Conservation (phyloP, 768 basidiomycete species). For the Tricholoma flavovirens region DNA sequence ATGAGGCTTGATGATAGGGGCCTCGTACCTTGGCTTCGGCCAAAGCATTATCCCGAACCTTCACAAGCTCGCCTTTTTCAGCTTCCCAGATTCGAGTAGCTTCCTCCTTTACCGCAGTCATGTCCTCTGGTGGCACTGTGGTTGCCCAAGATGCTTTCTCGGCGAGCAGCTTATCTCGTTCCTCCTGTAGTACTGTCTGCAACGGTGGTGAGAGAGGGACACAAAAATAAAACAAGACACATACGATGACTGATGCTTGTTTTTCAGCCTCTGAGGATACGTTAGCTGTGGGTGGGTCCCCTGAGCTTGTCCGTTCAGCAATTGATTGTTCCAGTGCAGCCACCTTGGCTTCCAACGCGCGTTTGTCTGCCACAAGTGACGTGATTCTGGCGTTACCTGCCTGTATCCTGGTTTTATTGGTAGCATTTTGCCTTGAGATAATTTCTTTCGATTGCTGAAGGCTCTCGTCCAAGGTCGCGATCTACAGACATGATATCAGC, state of each 20-base stretch:
- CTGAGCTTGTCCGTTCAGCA: slow-evolving; percentile 22
- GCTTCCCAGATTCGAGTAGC: slow-evolving; percentile 43
- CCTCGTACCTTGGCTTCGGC: slow-evolving; percentile 48
- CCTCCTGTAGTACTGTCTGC: slow-evolving; percentile 48
- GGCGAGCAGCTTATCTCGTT: slow-evolving; percentile 56
- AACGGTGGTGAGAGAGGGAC: slow-evolving; percentile 3
- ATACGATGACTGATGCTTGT: slow-evolving; percentile 33
- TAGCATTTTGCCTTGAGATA: slow-evolving; percentile 21
- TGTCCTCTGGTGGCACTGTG: slow-evolving; percentile 23
- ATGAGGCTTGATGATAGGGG: background rate
- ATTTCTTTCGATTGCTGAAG: slow-evolving; percentile 33
- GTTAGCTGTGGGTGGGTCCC: slow-evolving; percentile 12
- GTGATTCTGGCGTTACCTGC: slow-evolving; percentile 32
- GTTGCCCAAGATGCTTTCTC: slow-evolving; percentile 48
- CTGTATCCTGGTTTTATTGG: slow-evolving; percentile 28
- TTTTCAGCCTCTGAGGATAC: slow-evolving; percentile 20
- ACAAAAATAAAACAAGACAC: slow-evolving; percentile 9
- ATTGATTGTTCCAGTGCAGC: slow-evolving; percentile 31
- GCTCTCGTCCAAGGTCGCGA: slow-evolving; percentile 37
- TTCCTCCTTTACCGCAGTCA: slow-evolving; percentile 19
- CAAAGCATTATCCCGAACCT: slow-evolving; percentile 55
- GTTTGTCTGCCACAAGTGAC: slow-evolving; percentile 32
- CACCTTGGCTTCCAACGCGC: slow-evolving; percentile 32
- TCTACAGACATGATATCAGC: slow-evolving; percentile 22
- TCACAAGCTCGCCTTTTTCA: slow-evolving; percentile 54